Evolutionary conservation across 768 basidiomycete genomes (phyloP).

Genomic region (Obba rivulosa): DNA sequence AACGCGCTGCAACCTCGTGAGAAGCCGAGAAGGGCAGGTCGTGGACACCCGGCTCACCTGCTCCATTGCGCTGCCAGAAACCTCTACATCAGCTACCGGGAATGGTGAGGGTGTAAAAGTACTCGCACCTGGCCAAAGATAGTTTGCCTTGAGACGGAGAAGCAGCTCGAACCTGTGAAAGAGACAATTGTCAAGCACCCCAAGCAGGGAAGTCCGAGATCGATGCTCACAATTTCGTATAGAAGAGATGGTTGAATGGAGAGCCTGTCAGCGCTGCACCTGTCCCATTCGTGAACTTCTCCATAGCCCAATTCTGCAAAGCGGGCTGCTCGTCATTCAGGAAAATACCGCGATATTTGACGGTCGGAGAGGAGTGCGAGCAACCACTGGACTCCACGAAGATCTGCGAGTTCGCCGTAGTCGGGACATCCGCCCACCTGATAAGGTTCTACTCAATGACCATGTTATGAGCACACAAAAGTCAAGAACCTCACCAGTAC

Average conservation of each 20-base stretch:
- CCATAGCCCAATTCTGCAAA: conserved; percentile 64
- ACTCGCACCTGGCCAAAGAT: conserved; percentile 53
- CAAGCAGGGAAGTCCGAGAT: not conserved
- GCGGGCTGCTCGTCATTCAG: conserved; percentile 76
- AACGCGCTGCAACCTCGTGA: conserved; percentile 33
- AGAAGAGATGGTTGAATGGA: conserved; percentile 61
- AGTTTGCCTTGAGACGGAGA: conserved; percentile 62
- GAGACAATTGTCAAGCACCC: conserved; percentile 4
- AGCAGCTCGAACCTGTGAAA: conserved; percentile 55
- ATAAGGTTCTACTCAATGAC: not conserved
- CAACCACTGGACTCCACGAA: conserved; percentile 37
- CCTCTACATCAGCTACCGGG: not conserved
- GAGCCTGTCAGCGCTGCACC: conserved; percentile 42
- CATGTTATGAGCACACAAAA: too few relatives aligned
- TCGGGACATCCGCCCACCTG: conserved; percentile 80
- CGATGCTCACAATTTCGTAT: conserved; percentile 44
- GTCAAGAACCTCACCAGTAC: conserved; percentile 43
- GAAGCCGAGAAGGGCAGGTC: not conserved
- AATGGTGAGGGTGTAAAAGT: too few relatives aligned
- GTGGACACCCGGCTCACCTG: conserved; percentile 27
- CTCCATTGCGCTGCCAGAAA: conserved; percentile 21
- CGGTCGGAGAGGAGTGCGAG: conserved; percentile 55
- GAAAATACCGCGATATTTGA: conserved; percentile 70
- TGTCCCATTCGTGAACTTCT: conserved; percentile 63
- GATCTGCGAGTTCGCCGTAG: conserved; percentile 42